Evolutionary conservation across 176 grass and related monocot genomes (phyloP).

Genomic region (Rhynchospora tenuis): DNA sequence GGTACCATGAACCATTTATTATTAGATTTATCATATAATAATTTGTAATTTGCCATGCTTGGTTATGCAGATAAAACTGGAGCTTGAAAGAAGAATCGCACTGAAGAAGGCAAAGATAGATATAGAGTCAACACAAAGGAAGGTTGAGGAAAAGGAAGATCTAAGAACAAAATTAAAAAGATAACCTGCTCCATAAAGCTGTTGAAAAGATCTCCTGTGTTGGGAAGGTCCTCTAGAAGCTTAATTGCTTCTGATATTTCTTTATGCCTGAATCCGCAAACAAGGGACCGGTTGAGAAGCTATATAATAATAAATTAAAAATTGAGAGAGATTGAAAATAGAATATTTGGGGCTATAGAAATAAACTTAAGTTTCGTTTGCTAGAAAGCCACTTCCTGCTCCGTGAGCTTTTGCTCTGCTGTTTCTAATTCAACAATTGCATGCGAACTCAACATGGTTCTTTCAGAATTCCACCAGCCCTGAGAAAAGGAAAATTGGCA

Average conservation of each 20-base stretch:
- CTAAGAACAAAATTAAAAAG: slow-evolving; percentile 47
- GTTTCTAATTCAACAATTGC: too few relatives aligned
- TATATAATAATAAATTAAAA: too few relatives aligned
- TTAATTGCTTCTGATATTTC: slow-evolving; percentile 53
- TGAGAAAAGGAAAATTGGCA: too few relatives aligned
- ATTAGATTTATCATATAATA: neutral
- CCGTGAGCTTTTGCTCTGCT: too few relatives aligned
- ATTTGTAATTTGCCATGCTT: slow-evolving; percentile 15
- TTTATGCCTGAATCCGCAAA: neutral
- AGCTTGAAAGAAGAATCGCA: slow-evolving; percentile 41
- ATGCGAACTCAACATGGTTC: too few relatives aligned
- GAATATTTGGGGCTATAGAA: too few relatives aligned
- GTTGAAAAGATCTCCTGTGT: slow-evolving; percentile 57
- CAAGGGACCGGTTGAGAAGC: slow-evolving; percentile 23
- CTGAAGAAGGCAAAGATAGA: slow-evolving; percentile 53
- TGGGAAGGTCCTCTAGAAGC: slow-evolving; percentile 59
- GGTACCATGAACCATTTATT: slow-evolving; percentile 29
- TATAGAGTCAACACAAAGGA: slow-evolving; percentile 43
- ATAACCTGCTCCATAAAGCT: slow-evolving; percentile 41
- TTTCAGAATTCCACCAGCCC: too few relatives aligned
- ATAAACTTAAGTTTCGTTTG: too few relatives aligned
- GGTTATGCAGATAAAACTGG: slow-evolving; percentile 47
- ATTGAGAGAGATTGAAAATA: too few relatives aligned
- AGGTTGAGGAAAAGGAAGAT: slow-evolving; percentile 60
- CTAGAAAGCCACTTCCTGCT: too few relatives aligned